A percentile compares a stretch with the other conserved stretches of the same genome.
Conservation (phyloP, 2,329 filamentous ascomycete genomes). For the Chaetomium sp. region DNA sequence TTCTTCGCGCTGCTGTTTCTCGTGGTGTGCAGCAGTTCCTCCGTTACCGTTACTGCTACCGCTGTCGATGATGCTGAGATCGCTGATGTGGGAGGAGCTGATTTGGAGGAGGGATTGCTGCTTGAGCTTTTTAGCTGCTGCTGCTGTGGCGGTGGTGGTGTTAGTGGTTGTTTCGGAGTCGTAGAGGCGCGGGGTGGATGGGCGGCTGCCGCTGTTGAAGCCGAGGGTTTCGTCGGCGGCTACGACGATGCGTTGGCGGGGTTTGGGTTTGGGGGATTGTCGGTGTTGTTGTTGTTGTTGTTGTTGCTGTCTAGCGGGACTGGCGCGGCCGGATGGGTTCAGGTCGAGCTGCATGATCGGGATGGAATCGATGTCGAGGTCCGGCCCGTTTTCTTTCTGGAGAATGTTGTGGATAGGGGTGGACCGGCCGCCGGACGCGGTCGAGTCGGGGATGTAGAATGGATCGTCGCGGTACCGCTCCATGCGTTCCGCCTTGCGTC, state of each 20-base stretch:
- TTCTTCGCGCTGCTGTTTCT: slow-evolving; percentile 68
- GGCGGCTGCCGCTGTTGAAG: slow-evolving; percentile 35
- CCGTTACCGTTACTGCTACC: slow-evolving; percentile 24
- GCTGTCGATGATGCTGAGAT: slow-evolving; percentile 57
- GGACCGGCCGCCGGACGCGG: slow-evolving; percentile 44
- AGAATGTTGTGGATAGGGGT: slow-evolving; percentile 76
- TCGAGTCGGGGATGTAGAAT: slow-evolving; percentile 66
- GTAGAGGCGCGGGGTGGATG: slow-evolving; percentile 44
- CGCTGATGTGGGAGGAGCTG: slow-evolving; percentile 74
- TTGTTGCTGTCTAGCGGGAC: not conserved
- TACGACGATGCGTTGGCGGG: slow-evolving; percentile 58
- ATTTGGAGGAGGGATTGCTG: slow-evolving; percentile 67
- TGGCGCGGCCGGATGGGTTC: slow-evolving; percentile 23
- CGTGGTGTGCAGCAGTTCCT: slow-evolving; percentile 50
- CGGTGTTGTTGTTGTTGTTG: slow-evolving; percentile 23
- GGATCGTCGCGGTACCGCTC: slow-evolving; percentile 89
- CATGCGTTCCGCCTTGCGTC: slow-evolving; percentile 66
- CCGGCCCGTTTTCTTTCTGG: slow-evolving; percentile 64
- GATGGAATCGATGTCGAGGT: slow-evolving; percentile 87
- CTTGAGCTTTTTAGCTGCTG: slow-evolving; percentile 44
- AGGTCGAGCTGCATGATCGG: slow-evolving; percentile 87
- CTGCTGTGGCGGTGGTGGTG: slow-evolving; percentile 24
- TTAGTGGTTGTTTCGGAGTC: slow-evolving; percentile 49
- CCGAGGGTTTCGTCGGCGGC: slow-evolving; percentile 67
- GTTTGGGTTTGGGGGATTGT: slow-evolving; percentile 32